Percentiles rank a stretch among this genome's conserved stretches.
These are phyloP conservation scores for Paratinospora sagittata DNA, from an alignment of 164 flowering plant genomes.

Conservation along the genomic window DNA sequence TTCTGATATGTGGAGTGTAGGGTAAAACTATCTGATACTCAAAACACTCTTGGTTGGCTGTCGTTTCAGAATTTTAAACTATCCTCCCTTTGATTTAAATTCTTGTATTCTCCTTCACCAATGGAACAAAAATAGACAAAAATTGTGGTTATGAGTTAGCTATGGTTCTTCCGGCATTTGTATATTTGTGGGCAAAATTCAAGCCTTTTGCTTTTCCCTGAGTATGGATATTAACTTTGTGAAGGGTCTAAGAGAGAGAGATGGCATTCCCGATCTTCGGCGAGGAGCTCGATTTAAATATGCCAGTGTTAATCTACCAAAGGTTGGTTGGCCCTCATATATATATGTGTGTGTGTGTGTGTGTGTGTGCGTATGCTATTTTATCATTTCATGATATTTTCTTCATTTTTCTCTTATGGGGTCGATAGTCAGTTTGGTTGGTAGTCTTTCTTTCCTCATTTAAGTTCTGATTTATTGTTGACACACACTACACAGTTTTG, in stretches of 20 bases:
- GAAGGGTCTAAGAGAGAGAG: constrained; percentile 74
- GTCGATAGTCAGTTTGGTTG: neutral
- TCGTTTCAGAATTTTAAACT: neutral
- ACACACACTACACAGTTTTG: neutral
- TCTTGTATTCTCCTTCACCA: neutral
- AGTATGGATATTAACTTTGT: constrained; percentile 18
- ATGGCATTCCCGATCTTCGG: constrained; percentile 94
- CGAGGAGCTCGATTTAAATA: constrained; percentile 81
- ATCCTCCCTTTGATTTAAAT: neutral
- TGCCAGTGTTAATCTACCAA: constrained; percentile 63
- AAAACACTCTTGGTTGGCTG: neutral
- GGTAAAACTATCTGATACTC: neutral
- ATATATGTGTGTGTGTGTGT: too few relatives aligned
- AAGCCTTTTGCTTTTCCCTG: constrained; percentile 11
- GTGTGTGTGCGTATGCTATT: too few relatives aligned
- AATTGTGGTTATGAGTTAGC: neutral
- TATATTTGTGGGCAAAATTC: neutral
- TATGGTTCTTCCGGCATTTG: neutral
- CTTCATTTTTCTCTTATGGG: neutral
- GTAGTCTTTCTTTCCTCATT: neutral
- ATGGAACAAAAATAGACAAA: neutral
- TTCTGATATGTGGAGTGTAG: neutral
- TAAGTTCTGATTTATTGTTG: neutral
- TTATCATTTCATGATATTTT: neutral
- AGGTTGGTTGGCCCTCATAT: constrained; percentile 42